Percentiles rank a stretch among this genome's conserved stretches.
phyloP scores from a whole-genome alignment of 805 yeast genomes.

The Starmerella vaccinii region DNA sequence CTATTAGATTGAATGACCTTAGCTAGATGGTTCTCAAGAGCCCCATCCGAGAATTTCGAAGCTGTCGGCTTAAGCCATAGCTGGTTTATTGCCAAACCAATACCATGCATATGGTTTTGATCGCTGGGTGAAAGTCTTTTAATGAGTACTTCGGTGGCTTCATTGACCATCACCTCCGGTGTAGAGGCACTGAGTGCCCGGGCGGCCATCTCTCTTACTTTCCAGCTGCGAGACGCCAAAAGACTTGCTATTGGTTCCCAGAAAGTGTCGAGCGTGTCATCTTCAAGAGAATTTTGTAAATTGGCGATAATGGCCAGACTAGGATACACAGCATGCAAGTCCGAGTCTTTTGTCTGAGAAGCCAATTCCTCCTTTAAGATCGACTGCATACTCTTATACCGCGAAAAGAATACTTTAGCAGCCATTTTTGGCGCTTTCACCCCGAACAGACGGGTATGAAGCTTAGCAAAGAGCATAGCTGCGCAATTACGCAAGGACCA shows the following conservation, averaged over 20 bases:
- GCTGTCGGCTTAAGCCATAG: background rate
- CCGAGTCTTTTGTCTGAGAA: conserved; percentile 7
- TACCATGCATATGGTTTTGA: conserved; percentile 52
- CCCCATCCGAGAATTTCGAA: too few species aligned
- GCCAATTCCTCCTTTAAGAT: conserved; percentile 35
- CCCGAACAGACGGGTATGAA: conserved; percentile 74
- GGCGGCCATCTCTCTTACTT: conserved; percentile 80
- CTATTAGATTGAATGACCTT: conserved; percentile 1
- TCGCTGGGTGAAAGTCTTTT: conserved; percentile 10
- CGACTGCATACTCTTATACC: conserved; percentile 44
- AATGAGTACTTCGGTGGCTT: conserved; percentile 29
- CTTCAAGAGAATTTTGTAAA: conserved; percentile 49
- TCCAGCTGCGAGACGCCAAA: conserved; percentile 56
- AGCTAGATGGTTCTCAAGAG: background rate
- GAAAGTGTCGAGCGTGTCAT: conserved; percentile 42
- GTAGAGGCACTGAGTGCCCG: conserved; percentile 47
- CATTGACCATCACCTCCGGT: conserved; percentile 26
- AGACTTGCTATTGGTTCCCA: conserved; percentile 39
- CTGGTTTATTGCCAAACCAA: conserved; percentile 11
- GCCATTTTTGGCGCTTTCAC: conserved; percentile 33
- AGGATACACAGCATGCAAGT: conserved; percentile 56
- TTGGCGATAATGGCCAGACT: conserved; percentile 62
- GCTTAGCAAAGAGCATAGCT: conserved; percentile 79
- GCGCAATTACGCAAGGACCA: conserved; percentile 93
- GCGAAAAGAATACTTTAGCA: conserved; percentile 62